These are phyloP conservation scores for Suillus cothurnatus DNA, from an alignment of 768 basidiomycete genomes.

Conservation along the genomic window DNA sequence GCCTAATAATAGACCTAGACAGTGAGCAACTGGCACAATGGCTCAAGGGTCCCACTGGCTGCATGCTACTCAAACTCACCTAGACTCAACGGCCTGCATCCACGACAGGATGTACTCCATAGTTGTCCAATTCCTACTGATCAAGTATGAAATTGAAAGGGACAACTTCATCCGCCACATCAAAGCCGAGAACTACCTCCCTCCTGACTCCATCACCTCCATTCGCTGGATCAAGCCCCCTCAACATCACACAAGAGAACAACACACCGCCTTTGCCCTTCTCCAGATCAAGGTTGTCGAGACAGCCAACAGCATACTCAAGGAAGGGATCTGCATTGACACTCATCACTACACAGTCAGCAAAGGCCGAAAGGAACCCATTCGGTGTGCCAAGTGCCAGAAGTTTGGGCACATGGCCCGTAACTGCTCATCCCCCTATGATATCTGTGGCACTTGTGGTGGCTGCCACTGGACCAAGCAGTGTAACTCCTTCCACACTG, in stretches of 20 bases:
- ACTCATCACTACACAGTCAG: slow-evolving; percentile 14
- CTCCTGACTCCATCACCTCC: background rate
- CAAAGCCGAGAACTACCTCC: slow-evolving; percentile 20
- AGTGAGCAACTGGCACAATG: no score
- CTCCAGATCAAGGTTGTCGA: slow-evolving; percentile 19
- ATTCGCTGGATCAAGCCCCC: slow-evolving; percentile 32
- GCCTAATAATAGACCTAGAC: no score
- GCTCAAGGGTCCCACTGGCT: no score
- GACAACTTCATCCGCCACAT: slow-evolving; percentile 1
- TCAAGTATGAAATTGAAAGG: slow-evolving; percentile 13
- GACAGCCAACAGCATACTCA: slow-evolving; percentile 27
- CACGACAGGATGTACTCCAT: slow-evolving; percentile 6
- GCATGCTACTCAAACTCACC: no score
- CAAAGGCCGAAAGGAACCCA: slow-evolving; percentile 12
- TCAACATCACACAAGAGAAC: slow-evolving; percentile 12
- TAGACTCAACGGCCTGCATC: background rate
- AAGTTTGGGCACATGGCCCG: slow-evolving; percentile 4
- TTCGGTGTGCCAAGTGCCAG: slow-evolving; percentile 4
- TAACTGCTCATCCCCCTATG: background rate
- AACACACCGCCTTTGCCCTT: slow-evolving; percentile 26
- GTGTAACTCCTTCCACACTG: background rate
- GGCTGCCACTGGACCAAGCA: background rate
- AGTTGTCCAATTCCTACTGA: slow-evolving; percentile 26
- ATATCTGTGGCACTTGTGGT: slow-evolving; percentile 8
- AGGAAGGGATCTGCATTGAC: slow-evolving; percentile 20